Base-by-base conservation (phyloP, 495 filamentous ascomycete species). In the Talaromyces adpressus region DNA sequence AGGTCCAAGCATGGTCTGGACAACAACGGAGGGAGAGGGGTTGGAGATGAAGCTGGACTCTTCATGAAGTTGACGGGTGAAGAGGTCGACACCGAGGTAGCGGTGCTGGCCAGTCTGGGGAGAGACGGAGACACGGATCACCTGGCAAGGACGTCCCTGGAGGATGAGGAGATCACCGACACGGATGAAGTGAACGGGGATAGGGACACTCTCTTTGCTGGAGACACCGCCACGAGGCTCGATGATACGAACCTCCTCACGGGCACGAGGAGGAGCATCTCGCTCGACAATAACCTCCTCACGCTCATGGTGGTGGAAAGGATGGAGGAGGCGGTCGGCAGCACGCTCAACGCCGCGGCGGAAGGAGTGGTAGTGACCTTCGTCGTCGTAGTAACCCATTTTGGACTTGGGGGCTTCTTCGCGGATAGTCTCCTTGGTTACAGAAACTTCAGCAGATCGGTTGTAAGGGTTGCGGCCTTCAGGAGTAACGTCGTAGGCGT, bases 371-470 rank as follows among this genome's bases (percentile, higher is more conserved):
- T 97, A 91, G 71, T 91, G 87, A 78, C 92, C 92, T 85, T 93
- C 89, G 81, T 95, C 91, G 90, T 96, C 92, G 91, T 95, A 96
- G 86, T 96, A 97, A 83, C 91, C 93, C 93, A 97, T 97, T 76
- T 91, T 90, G 79, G 80, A 79, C 80, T 83, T 81, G 57, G 74
- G 71, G 66, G 76, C 66, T 69, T 74, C 68, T 69, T 85, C 80
- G 66, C 82, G 78, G 63, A 79, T 84, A 53, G 75, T 77, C 67
- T 75, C 66, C 65, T 74, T 66, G 72, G 76, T 68, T 69, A 66
- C 71, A 64, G 73, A 72, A 67, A 73, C 67, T 70, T 68, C 77
- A 27, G 69, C 65, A 73, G 85, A 78, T 68, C 84, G 72, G 70
- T 66, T 69, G 67, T 73, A 71, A 68, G 56, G 70, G 36, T 29